Evolutionary conservation across 108 stramenopile species (phyloP), one percentile per base, ranked within the genome.

Genomic region (Fragilaria radians): DNA sequence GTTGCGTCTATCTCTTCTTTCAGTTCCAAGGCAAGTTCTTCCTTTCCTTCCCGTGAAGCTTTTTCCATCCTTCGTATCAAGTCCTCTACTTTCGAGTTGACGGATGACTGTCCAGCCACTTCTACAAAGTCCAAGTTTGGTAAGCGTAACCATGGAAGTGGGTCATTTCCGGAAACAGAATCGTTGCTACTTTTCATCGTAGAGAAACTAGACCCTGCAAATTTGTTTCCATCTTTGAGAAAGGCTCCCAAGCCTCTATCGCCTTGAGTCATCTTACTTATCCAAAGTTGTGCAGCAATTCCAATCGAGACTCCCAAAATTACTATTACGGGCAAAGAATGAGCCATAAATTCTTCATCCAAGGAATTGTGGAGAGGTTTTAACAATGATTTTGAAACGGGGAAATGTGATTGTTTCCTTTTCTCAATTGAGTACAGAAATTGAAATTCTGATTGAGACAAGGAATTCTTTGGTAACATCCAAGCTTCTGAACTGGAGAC

Each of bases 111-210:
- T 27, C 87, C 87, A 11, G 83, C 83, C 19, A 88, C 87, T 61
- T 88, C 81, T 3, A 88, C 87, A 79, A 76, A 88, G 52, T 84
- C 81, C 28, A 88, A 68, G 25, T 68, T 42, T 14, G 87, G 87
- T 46, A 88, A 63, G 58, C 78, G 78, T 49, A 88, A 57, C 87
- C 87, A 88, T 1, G 83, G 87, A 22, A 54, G 11, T 45, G 42
- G 54, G 36, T 62, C 54, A 28, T 27, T 21, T 58, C 9, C 0
- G 5, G 33, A 55, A 3, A 24, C 1, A 28, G 46, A 21, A n/a
- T n/a, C n/a, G n/a, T n/a, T n/a, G n/a, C n/a, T n/a, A n/a, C n/a
- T n/a, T n/a, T n/a, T n/a, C n/a, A n/a, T n/a, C n/a, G n/a, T n/a
- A n/a, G n/a, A n/a, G n/a, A n/a, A n/a, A n/a, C n/a, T n/a, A n/a